Percentiles rank a stretch among this genome's conserved stretches.
These are phyloP conservation scores for Monosporozyma unispora DNA, from an alignment of 805 yeast species.

Conservation along the genomic window DNA sequence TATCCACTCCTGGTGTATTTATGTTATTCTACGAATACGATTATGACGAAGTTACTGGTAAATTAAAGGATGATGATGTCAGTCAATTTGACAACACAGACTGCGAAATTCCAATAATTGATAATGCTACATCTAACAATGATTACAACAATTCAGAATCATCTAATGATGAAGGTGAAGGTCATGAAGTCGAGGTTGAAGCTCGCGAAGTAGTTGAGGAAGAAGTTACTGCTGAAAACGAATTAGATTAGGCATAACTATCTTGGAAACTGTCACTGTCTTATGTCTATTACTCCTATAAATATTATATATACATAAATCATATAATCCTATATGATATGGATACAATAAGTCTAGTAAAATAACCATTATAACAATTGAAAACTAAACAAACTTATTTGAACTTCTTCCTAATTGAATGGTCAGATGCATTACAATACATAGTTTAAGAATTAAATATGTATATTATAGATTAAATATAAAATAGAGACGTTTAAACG, in stretches of 20 bases:
- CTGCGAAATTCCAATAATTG: conserved; percentile 8
- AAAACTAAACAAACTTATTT: too few species aligned
- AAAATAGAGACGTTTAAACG: conserved; percentile 9
- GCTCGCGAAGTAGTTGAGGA: conserved; percentile 4
- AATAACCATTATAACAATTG: too few species aligned
- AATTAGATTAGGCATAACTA: neutral
- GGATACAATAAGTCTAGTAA: neutral
- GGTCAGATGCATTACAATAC: too few species aligned
- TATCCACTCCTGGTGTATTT: conserved; percentile 77
- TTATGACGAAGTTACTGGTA: conserved; percentile 27
- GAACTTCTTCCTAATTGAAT: too few species aligned
- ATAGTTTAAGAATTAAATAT: neutral
- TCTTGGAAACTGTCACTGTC: too few species aligned
- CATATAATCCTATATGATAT: neutral
- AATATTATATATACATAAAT: neutral
- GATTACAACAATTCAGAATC: conserved; percentile 9
- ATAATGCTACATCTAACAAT: conserved; percentile 17
- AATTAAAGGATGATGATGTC: conserved; percentile 21
- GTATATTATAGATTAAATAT: neutral
- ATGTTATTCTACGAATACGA: conserved; percentile 81
- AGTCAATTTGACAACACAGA: conserved; percentile 10
- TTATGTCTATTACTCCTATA: too few species aligned
- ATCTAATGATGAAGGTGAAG: neutral
- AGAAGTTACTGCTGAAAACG: neutral
- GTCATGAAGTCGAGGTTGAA: neutral